Conservation (phyloP, 371 early-diverging fungal genomes). For the Apophysomyces elegans region DNA sequence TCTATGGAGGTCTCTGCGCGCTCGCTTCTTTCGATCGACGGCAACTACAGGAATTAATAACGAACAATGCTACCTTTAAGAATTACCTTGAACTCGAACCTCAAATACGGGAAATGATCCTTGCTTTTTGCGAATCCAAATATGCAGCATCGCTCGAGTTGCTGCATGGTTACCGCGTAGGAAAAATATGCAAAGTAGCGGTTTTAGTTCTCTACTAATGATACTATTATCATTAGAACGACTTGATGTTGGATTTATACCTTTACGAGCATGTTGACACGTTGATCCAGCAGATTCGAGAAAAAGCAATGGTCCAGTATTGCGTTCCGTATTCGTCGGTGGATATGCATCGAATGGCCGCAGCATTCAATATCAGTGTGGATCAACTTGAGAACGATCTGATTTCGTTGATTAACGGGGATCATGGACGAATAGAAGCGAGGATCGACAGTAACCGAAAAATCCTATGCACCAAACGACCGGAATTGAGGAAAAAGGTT, state of each 20-base stretch:
- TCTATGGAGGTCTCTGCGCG: constrained; percentile 82
- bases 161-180: constrained; percentile 68
- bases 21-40: constrained; percentile 77
- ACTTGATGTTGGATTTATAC: constrained; percentile 75
- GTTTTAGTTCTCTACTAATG: too few species aligned
- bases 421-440: constrained; percentile 66
- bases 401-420: constrained; percentile 62
- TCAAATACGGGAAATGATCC: constrained; percentile 69
- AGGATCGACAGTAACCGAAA: constrained; percentile 87
- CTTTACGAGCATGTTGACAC: constrained; percentile 70
- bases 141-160: constrained; percentile 72
- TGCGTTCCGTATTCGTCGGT: constrained; percentile 80
- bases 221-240: constrained; percentile 43
- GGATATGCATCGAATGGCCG: constrained; percentile 81
- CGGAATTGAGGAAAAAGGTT: constrained; percentile 68
- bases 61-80: constrained; percentile 77
- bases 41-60: constrained; percentile 68
- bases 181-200: neutral
- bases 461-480: constrained; percentile 62
- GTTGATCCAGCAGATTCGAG: constrained; percentile 71
- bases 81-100: constrained; percentile 84
- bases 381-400: constrained; percentile 72
- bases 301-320: constrained; percentile 83
- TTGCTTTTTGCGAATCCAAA: constrained; percentile 77
- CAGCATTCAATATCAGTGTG: constrained; percentile 66